Evolutionary conservation across 345 rosid genomes (phyloP).

Genomic region (Rhizophora apiculata): DNA sequence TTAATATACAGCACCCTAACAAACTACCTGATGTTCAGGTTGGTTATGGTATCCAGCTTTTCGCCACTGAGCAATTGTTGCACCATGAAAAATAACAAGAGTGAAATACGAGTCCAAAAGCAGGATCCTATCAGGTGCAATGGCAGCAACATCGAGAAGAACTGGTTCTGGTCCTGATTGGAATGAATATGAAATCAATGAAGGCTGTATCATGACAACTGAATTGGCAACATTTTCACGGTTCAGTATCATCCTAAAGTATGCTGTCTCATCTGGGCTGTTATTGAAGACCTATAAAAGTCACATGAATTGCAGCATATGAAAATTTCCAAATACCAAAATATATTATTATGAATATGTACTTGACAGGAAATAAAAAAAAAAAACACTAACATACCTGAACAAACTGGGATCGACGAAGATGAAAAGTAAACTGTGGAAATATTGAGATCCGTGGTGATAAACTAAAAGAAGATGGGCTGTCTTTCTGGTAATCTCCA

Average conservation of each 20-base stretch:
- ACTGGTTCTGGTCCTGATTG: constrained; percentile 82
- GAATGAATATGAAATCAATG: constrained; percentile 88
- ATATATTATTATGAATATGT: neutral
- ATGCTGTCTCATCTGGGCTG: constrained; percentile 98
- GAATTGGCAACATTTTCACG: constrained; percentile 89
- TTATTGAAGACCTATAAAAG: constrained; percentile 81
- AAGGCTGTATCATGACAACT: constrained; percentile 94
- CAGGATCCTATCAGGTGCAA: constrained; percentile 83
- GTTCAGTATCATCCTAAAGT: constrained; percentile 82
- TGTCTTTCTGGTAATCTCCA: constrained; percentile 86
- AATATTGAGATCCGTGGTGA: constrained; percentile 77
- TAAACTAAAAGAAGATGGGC: constrained; percentile 74
- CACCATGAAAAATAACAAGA: constrained; percentile 83
- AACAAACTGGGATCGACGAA: constrained; percentile 97
- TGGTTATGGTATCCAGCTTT: constrained; percentile 87
- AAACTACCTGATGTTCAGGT: constrained; percentile 84
- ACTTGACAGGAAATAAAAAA: neutral
- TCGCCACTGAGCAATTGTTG: constrained; percentile 93
- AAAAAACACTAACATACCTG: constrained; percentile 46
- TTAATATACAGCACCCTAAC: neutral
- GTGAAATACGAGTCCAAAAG: constrained; percentile 85
- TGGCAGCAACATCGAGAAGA: constrained; percentile 81
- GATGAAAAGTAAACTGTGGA: constrained; percentile 84
- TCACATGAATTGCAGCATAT: neutral
- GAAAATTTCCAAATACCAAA: neutral